Base-by-base conservation (phyloP, 495 filamentous ascomycete genomes). In the Podospora sp. region DNA sequence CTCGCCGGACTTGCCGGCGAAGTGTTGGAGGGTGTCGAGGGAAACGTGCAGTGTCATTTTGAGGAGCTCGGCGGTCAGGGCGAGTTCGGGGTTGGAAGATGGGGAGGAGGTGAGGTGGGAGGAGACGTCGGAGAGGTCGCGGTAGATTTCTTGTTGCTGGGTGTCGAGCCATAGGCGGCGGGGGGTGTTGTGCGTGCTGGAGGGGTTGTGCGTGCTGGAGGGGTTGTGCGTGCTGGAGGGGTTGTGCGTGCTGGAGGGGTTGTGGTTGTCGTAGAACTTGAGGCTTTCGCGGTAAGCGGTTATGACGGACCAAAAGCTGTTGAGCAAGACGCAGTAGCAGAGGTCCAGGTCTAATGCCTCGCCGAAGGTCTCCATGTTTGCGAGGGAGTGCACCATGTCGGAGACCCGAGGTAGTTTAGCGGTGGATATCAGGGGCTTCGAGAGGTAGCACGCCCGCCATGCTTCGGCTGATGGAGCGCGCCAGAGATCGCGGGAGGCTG, bases 11-110 rank as follows among this genome's bases (percentile, higher is more conserved):
- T 85, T 83, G 0, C 85, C 85, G 5, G 84, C 85, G 63, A 87
- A 87, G 0, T 81, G 78, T 60, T 89, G 85, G 0, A 88, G 78
- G n/a, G 87, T 85, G 60, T 88, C 87, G 0, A 86, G 77, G 0
- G 85, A 85, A 67, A 86, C 80, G 70, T 88, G 78, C 0, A 88
- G 73, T 58, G 81, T 75, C 80, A 88, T 83, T 18, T 81, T 79
- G 35, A 87, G 76, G 1, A 86, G 76, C 62, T 89, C 83, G 21
- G 59, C 52, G 1, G 49, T 29, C 18, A 71, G 69, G 29, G 69
- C 58, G 21, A 71, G 29, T 14, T 83, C 71, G 20, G 65, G 51
- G n/a, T 63, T 68, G 29, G 21, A 27, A 18, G 21, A 21, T 63
- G 60, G 22, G 33, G 40, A 71, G 50, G 29, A 29, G 50, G 60